A percentile compares a stretch with the other conserved stretches of the same genome.
These are phyloP conservation scores for Rhizopus sp. DNA, from an alignment of 371 early-diverging fungal species.

Conservation along the genomic window DNA sequence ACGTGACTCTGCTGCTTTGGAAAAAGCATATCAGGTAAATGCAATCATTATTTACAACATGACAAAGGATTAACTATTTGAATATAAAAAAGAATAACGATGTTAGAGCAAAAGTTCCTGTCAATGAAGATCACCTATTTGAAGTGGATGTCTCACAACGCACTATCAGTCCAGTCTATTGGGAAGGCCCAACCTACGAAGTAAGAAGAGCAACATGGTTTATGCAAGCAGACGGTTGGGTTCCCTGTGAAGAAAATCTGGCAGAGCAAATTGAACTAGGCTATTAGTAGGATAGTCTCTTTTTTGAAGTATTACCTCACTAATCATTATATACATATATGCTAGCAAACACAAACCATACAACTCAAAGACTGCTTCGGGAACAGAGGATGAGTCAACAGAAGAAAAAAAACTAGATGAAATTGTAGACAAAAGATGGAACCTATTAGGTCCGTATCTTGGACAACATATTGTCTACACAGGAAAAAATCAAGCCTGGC, in stretches of 20 bases:
- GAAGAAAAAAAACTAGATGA: constrained; percentile 45
- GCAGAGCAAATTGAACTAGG: constrained; percentile 82
- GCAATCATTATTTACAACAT: not conserved
- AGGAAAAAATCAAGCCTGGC: constrained; percentile 62
- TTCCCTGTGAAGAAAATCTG: constrained; percentile 82
- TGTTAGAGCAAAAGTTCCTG: constrained; percentile 44
- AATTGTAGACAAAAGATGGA: constrained; percentile 61
- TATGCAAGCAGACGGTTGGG: constrained; percentile 63
- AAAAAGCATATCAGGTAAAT: constrained; percentile 54
- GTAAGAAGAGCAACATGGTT: constrained; percentile 87
- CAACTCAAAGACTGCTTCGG: constrained; percentile 15
- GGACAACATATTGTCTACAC: constrained; percentile 75
- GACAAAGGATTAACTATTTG: not conserved
- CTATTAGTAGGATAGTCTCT: constrained; percentile 54
- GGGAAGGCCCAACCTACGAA: constrained; percentile 82
- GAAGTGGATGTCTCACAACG: constrained; percentile 75
- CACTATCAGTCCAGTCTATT: constrained; percentile 77
- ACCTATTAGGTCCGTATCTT: constrained; percentile 78
- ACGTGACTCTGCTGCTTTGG: constrained; percentile 60
- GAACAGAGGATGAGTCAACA: constrained; percentile 21
- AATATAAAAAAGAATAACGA: constrained; percentile 30
- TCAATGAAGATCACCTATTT: constrained; percentile 78
- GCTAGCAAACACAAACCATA: constrained; percentile 61
- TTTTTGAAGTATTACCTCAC: not conserved
- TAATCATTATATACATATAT: not conserved